Base-by-base conservation (phyloP, 495 filamentous ascomycete species). In the Penicillium herquei region DNA sequence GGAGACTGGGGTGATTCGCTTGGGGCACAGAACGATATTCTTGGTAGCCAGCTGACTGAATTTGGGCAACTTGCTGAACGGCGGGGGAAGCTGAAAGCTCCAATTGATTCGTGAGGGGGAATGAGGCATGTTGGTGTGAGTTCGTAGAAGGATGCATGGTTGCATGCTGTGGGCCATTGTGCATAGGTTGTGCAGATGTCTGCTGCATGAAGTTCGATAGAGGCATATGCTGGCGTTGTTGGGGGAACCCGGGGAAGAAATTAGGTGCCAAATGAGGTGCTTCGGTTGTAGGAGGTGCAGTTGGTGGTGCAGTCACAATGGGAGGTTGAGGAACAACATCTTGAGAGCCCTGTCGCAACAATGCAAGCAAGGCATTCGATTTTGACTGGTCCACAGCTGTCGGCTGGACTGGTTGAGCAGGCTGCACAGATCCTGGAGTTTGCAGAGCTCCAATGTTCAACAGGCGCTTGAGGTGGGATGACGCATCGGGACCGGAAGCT, bases 401-500 rank as follows among this genome's bases (percentile, higher is more conserved):
- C n/a, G 56, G 37, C 41, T 62, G 46, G 7, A 11, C 13, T 9
- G 41, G 26, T 31, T 61, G 59, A 12, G 34, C 12, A 13, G 34
- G 12, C 34, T 37, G 16, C 49, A 26, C 21, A 26, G 21, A 26
- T 26, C 4, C 42, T 51, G 60, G 54, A 5, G 39, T n/a, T 11
- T 68, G 52, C 9, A 58, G 49, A 40, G 31, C 54, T 47, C 82
- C 81, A 32, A 88, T 81, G 48, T 86, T 84, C 21, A 91, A 75
- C 8, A 90, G 68, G 9, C 79, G 80, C 50, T 84, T 86, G 5
- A 91, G 70, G 49, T 87, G 83, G 34, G 73, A 72, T 2, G 81
- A 85, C n/a, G 81, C 85, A 45, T 84, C 84, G 17, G 70, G 55
- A 7, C 56, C 49, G 1, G 64, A 58, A 16, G 71, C 58, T 21